Evolutionary conservation across 345 rosid species (phyloP).

Genomic region (Salix arbutifolia): DNA sequence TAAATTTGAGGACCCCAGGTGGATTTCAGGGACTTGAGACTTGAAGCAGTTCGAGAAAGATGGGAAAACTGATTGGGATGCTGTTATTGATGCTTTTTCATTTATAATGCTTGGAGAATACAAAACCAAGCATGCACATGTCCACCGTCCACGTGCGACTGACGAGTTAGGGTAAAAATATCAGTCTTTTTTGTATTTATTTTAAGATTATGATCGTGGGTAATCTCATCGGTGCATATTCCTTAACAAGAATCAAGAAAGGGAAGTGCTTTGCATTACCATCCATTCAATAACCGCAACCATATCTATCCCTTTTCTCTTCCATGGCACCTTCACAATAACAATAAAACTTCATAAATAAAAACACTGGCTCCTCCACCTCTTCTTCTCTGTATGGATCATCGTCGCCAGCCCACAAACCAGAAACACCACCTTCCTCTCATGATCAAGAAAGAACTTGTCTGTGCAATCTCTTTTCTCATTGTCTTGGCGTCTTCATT

Average conservation of each 20-base stretch:
- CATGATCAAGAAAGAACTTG: constrained; percentile 36
- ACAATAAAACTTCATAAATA: not conserved
- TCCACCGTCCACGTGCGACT: too few relatives aligned
- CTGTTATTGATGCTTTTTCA: constrained; percentile 87
- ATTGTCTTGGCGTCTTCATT: constrained; percentile 35
- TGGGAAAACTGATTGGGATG: constrained; percentile 77
- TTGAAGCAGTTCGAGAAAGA: constrained; percentile 62
- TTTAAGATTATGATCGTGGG: too few relatives aligned
- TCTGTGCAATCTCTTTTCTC: constrained; percentile 23
- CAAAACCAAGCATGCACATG: too few relatives aligned
- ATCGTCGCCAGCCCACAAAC: constrained; percentile 10
- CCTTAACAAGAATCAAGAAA: not conserved
- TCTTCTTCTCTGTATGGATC: constrained; percentile 38
- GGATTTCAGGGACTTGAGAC: constrained; percentile 94
- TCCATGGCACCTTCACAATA: too few relatives aligned
- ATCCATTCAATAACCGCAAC: too few relatives aligned
- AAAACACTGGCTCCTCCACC: not conserved
- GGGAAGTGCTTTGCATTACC: not conserved
- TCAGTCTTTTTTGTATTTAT: too few relatives aligned
- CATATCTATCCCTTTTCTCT: not conserved
- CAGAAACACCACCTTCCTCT: constrained; percentile 15
- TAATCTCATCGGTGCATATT: too few relatives aligned
- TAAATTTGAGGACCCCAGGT: constrained; percentile 58
- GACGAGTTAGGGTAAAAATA: too few relatives aligned
- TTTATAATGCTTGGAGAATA: too few relatives aligned